Conservation (phyloP, 495 filamentous ascomycete genomes). For the Polyplosphaeria fusca region DNA sequence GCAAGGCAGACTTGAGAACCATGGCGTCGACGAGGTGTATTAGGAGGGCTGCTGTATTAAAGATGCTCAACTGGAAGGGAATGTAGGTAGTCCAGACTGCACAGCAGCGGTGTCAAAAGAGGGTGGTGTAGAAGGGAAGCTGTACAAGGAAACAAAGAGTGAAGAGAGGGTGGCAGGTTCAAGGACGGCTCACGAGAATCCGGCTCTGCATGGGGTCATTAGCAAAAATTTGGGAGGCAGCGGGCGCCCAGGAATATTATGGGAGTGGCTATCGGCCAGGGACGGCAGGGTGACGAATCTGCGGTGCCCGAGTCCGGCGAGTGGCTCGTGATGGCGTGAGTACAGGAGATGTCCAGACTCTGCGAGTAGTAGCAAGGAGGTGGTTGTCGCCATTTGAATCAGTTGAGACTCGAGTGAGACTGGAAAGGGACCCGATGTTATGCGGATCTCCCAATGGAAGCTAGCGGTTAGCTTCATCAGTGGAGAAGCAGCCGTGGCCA, state of each 20-base stretch:
- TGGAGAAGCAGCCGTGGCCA: no score
- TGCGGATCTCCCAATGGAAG: constrained; percentile 4
- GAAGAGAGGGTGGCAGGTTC: constrained; percentile 15
- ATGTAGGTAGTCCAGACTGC: constrained; percentile 22
- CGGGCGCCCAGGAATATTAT: constrained; percentile 9
- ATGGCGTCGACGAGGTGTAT: constrained; percentile 18
- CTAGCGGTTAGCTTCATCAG: no score
- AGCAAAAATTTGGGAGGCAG: neutral
- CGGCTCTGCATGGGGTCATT: constrained; percentile 26
- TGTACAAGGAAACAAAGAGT: constrained; percentile 27
- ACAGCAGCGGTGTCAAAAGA: constrained; percentile 33
- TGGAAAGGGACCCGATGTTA: constrained; percentile 6
- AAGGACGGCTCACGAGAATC: constrained; percentile 28
- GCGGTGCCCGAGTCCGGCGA: neutral
- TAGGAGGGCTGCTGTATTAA: constrained; percentile 30
- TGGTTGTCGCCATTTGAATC: neutral
- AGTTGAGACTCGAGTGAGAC: constrained; percentile 28
- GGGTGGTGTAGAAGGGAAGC: constrained; percentile 23
- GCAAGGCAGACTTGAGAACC: constrained; percentile 23
- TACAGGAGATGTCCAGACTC: constrained; percentile 3
- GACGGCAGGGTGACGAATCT: constrained; percentile 20
- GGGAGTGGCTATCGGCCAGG: constrained; percentile 1
- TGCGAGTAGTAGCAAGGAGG: constrained; percentile 16
- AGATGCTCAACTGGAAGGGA: constrained; percentile 17
- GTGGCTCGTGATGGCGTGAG: constrained; percentile 20